Conservation (phyloP, 1,139 yeast genomes). For the Diutina siamensis region DNA sequence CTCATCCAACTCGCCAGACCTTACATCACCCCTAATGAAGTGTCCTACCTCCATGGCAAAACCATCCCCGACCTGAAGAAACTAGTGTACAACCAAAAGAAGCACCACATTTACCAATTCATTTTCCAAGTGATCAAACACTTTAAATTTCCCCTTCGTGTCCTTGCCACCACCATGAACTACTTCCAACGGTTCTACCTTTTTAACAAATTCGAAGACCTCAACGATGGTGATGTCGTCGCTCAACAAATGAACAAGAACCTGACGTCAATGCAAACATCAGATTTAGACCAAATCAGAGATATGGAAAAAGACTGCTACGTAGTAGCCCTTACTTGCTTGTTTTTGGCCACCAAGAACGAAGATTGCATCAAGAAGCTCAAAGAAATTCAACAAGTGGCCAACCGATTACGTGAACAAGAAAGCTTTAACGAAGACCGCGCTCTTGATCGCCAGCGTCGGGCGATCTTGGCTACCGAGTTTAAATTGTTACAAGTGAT, state of each 20-base stretch:
- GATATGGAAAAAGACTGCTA: conserved; percentile 27
- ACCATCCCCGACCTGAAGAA: conserved; percentile 41
- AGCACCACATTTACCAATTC: conserved; percentile 42
- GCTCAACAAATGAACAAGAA: conserved; percentile 1
- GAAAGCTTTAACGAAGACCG: conserved; percentile 9
- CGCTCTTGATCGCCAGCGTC: conserved; percentile 36
- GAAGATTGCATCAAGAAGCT: conserved; percentile 84
- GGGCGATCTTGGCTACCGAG: conserved; percentile 45
- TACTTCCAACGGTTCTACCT: conserved; percentile 63
- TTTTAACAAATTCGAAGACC: conserved; percentile 44
- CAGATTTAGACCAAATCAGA: conserved; percentile 10
- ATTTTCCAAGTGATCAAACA: conserved; percentile 40
- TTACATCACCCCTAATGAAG: conserved; percentile 45
- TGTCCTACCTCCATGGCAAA: conserved; percentile 37
- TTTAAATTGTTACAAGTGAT: conserved; percentile 63
- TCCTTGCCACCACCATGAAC: conserved; percentile 56
- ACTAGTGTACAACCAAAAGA: conserved; percentile 37
- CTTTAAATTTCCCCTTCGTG: conserved; percentile 55
- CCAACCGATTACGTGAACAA: conserved; percentile 26
- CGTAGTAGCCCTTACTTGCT: conserved; percentile 59
- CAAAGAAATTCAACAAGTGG: conserved; percentile 48
- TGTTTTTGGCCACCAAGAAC: conserved; percentile 73
- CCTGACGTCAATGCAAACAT: conserved; percentile 7
- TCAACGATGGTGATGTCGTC: conserved; percentile 8
- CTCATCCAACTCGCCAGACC: conserved; percentile 49